phyloP scores from a whole-genome alignment of 257 asterid genomes.

The Prunella vulgaris region DNA sequence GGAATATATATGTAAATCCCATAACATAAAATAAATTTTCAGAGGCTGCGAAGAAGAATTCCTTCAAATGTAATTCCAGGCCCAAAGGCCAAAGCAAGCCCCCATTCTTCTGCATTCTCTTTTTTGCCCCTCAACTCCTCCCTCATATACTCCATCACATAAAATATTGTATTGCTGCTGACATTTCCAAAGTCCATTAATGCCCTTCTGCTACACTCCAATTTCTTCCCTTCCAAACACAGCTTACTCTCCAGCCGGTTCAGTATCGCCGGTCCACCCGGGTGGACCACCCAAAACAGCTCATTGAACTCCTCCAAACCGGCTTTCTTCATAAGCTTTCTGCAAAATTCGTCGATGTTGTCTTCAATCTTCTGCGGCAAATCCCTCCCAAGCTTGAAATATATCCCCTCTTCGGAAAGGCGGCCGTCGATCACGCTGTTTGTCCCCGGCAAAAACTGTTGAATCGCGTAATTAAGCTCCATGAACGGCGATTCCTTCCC shows the following conservation, averaged over 20 bases:
- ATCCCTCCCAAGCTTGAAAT: constrained; percentile 76
- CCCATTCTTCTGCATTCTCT: constrained; percentile 68
- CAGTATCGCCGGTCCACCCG: constrained; percentile 90
- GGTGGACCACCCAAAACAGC: constrained; percentile 95
- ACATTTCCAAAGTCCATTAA: constrained; percentile 87
- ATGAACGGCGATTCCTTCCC: constrained; percentile 57
- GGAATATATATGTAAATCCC: not conserved
- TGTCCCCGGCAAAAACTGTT: constrained; percentile 71
- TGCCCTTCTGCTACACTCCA: constrained; percentile 83
- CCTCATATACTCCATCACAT: constrained; percentile 83
- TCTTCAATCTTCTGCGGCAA: constrained; percentile 78
- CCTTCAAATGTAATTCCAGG: constrained; percentile 96
- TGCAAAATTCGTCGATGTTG: constrained; percentile 71
- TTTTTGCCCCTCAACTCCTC: constrained; percentile 49
- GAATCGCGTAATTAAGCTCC: constrained; percentile 62
- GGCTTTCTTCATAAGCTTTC: constrained; percentile 39
- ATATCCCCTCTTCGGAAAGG: constrained; percentile 76
- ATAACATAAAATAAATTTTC: not conserved
- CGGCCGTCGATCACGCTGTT: constrained; percentile 64
- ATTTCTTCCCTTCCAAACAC: constrained; percentile 37
- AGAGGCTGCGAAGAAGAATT: constrained; percentile 67
- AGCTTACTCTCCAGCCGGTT: constrained; percentile 63
- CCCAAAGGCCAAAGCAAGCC: constrained; percentile 82
- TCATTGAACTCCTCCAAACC: constrained; percentile 46
- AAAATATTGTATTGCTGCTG: constrained; percentile 80